A percentile compares a stretch with the other conserved stretches of the same genome.
Evolutionary conservation across 768 basidiomycete genomes (phyloP).

Genomic region (Leucosporidium creatinivorum): DNA sequence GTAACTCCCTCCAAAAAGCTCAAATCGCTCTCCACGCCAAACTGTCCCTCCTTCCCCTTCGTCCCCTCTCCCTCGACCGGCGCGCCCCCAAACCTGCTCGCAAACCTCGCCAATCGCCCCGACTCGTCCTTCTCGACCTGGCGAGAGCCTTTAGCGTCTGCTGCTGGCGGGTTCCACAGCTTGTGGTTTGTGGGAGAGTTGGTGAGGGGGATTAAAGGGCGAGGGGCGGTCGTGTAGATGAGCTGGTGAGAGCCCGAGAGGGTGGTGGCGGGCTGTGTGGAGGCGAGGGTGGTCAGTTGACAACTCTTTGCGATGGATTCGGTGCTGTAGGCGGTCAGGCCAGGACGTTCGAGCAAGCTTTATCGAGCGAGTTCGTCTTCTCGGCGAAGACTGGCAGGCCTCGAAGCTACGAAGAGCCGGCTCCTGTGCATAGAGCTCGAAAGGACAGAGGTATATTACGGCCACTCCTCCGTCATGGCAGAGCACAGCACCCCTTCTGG

Average conservation of each 20-base stretch:
- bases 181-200: slow-evolving; percentile 26
- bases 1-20: slow-evolving; percentile 24
- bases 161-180: slow-evolving; percentile 33
- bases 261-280: background rate
- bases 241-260: slow-evolving; percentile 21
- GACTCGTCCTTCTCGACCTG: slow-evolving; percentile 26
- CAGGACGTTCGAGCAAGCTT: background rate
- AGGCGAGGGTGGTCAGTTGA: background rate
- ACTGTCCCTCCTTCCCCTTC: slow-evolving; percentile 5
- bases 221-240: slow-evolving; percentile 27
- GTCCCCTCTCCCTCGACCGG: background rate
- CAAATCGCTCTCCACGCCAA: slow-evolving; percentile 24
- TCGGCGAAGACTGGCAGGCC: background rate
- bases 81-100: slow-evolving; percentile 6
- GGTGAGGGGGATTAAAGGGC: slow-evolving; percentile 29
- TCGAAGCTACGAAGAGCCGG: too few species aligned
- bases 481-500: too few species aligned
- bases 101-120: slow-evolving; percentile 21
- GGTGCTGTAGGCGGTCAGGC: background rate
- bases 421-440: too few species aligned
- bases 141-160: slow-evolving; percentile 12
- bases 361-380: background rate
- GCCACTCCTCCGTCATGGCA: too few species aligned
- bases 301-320: background rate
- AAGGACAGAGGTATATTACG: too few species aligned